phyloP scores from a whole-genome alignment of 805 yeast genomes.

The Soucietia sequanensis region DNA sequence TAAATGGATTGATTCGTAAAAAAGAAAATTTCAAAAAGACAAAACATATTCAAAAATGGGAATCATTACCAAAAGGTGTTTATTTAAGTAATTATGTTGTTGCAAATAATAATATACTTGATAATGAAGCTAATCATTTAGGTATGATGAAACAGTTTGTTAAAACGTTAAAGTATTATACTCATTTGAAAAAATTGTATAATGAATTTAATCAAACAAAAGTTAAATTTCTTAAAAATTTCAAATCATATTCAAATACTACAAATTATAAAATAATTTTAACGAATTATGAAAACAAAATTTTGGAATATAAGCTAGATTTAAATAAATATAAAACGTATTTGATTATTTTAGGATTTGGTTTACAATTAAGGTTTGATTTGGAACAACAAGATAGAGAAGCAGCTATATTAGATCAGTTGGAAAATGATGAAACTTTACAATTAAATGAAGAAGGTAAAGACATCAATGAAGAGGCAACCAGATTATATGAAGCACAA shows the following conservation, averaged over 20 bases:
- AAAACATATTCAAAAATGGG: slow-evolving; percentile 44
- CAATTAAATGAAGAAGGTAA: slow-evolving; percentile 3
- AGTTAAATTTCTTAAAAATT: slow-evolving; percentile 25
- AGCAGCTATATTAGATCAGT: slow-evolving; percentile 2
- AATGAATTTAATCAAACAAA: slow-evolving; percentile 30
- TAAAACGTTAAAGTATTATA: slow-evolving; percentile 41
- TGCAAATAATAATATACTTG: slow-evolving; percentile 12
- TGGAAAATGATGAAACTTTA: slow-evolving; percentile 13
- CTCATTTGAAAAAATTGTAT: slow-evolving; percentile 34
- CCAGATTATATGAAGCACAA: slow-evolving; percentile 7
- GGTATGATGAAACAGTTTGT: slow-evolving; percentile 45
- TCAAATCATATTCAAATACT: slow-evolving; percentile 19
- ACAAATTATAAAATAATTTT: slow-evolving; percentile 36
- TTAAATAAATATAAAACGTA: slow-evolving; percentile 45
- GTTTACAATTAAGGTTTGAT: slow-evolving; percentile 45
- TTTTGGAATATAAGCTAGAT: slow-evolving; percentile 45
- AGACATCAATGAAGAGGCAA: slow-evolving; percentile 9
- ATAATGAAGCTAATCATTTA: slow-evolving; percentile 26
- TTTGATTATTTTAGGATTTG: slow-evolving; percentile 45
- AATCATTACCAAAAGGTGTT: slow-evolving; percentile 38
- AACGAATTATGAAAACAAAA: slow-evolving; percentile 39
- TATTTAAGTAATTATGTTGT: slow-evolving; percentile 36
- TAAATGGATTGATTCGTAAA: slow-evolving; percentile 28
- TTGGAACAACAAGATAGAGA: slow-evolving; percentile 32
- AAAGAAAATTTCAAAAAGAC: slow-evolving; percentile 28